Base-by-base conservation (phyloP, 805 yeast species). In the Kuraishia capsulata region DNA sequence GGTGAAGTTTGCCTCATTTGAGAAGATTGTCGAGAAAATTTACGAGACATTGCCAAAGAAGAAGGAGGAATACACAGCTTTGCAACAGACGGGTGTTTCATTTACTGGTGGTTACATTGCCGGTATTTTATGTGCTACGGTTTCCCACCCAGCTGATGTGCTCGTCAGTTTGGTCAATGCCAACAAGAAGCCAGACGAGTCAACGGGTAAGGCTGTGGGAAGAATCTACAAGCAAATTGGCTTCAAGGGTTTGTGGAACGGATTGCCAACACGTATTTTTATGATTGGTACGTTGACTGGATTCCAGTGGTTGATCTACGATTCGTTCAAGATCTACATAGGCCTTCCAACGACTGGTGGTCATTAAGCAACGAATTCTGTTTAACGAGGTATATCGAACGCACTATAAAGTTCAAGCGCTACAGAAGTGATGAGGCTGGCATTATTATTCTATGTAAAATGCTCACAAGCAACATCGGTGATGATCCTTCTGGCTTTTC, bases 231-330 rank as follows among this genome's bases (percentile, higher is more conserved):
- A 65, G 40, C 72, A 76, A 52, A 89, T 90, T 53, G 97, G 97
- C 2, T 90, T 90, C 56, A 63, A 54, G 16, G 98, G 97, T 14
- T 70, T 92, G 41, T 90, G 97, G 97, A 85, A 85, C 56, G 97
- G 98, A 33, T 74, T 90, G 44, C 83, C 88, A 14, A 92, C 88
- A 42, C 83, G 97, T 74, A 89, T 90, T 51, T 74, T 88, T 44
- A 90, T 92, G 98, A 78, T 92, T 59, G 97, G 97, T 69, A 90
- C 97, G 6, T 73, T 90, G 60, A 92, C 97, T 20, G 96, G 96
- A 45, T 76, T 83, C 73, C 98, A 90, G 69, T 90, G 97, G 97
- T 73, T 90, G 56, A 74, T 92, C 44, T 90, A 90, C 66, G 98
- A 92, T 62, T 83, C 96, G 6, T 90, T 90, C 73, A 90, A 90